Percentiles rank a stretch among this genome's conserved stretches.
These are phyloP conservation scores for Parafenestella ontariensis DNA, from an alignment of 2,329 filamentous ascomycete genomes.

Conservation along the genomic window DNA sequence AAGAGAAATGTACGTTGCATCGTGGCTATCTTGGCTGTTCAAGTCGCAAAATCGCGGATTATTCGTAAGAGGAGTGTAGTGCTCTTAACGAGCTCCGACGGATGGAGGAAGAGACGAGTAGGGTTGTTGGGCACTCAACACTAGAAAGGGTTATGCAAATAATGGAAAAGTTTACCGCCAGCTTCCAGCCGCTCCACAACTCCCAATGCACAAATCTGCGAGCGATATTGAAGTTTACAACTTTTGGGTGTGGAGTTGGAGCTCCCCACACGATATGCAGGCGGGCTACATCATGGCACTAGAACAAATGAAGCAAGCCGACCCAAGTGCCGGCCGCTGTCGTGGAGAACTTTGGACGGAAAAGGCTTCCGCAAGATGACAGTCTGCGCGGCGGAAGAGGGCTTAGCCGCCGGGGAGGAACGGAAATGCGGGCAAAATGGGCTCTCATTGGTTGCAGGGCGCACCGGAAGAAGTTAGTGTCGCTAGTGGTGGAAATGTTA, in stretches of 20 bases:
- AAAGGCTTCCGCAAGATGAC: constrained; percentile 36
- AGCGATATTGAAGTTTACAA: constrained; percentile 13
- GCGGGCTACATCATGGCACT: constrained; percentile 30
- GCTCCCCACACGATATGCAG: constrained; percentile 42
- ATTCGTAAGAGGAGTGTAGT: not conserved
- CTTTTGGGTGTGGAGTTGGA: constrained; percentile 33
- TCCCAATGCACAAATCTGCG: constrained; percentile 13
- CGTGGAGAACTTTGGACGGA: constrained; percentile 29
- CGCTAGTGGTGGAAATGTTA: constrained; percentile 25
- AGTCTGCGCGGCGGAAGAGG: constrained; percentile 29
- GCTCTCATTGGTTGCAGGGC: constrained; percentile 15
- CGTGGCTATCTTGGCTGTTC: constrained; percentile 8
- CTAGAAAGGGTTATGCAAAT: constrained; percentile 1
- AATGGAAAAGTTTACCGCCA: constrained; percentile 7
- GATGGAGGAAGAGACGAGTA: not conserved
- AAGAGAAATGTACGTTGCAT: constrained; percentile 47
- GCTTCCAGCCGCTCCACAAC: constrained; percentile 20
- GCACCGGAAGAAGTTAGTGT: constrained; percentile 15
- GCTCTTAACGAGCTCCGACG: not conserved
- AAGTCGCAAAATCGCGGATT: not conserved
- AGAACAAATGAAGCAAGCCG: constrained; percentile 34
- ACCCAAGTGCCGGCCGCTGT: constrained; percentile 43
- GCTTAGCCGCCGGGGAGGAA: constrained; percentile 27
- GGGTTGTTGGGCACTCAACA: not conserved
- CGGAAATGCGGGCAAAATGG: constrained; percentile 21